A percentile compares a stretch with the other conserved stretches of the same genome.
These are phyloP conservation scores for Stevia rebaudiana DNA, from an alignment of 140 eudicot species.

Conservation along the genomic window DNA sequence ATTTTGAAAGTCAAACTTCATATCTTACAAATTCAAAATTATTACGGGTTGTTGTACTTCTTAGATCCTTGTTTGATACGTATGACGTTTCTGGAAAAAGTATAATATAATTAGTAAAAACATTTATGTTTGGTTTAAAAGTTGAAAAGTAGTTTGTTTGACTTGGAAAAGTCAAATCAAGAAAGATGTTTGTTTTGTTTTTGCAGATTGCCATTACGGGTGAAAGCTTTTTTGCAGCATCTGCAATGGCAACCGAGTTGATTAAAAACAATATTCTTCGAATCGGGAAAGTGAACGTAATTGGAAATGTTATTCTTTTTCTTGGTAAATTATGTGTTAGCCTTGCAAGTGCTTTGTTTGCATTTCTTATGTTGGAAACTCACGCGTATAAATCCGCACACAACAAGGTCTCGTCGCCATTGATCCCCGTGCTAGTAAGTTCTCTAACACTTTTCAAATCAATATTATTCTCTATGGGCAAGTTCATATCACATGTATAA, in stretches of 20 bases:
- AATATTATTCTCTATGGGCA: not conserved
- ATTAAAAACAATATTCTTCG: slow-evolving; percentile 82
- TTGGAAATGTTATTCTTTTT: slow-evolving; percentile 86
- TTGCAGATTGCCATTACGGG: slow-evolving; percentile 90
- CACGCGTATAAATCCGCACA: slow-evolving; percentile 71
- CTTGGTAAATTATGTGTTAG: slow-evolving; percentile 90
- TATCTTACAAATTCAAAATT: not conserved
- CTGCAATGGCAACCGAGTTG: slow-evolving; percentile 83
- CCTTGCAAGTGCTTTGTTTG: slow-evolving; percentile 77
- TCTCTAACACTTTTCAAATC: not conserved
- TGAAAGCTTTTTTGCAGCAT: slow-evolving; percentile 73
- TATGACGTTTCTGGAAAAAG: not conserved
- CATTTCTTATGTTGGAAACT: slow-evolving; percentile 83
- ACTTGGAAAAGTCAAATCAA: not conserved
- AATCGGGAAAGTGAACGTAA: slow-evolving; percentile 92
- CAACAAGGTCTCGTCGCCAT: slow-evolving; percentile 87
- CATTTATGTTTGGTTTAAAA: not conserved
- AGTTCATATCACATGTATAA: too few species aligned
- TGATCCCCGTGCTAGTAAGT: slow-evolving; percentile 89
- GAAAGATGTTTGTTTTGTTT: not conserved
- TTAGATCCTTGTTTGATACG: not conserved
- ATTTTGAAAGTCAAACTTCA: not conserved
- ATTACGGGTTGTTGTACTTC: not conserved
- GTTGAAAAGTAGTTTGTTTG: slow-evolving; percentile 7
- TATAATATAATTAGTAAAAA: not conserved